Base-by-base conservation (phyloP, 108 stramenopile species). In the Skeletonema potamos region DNA sequence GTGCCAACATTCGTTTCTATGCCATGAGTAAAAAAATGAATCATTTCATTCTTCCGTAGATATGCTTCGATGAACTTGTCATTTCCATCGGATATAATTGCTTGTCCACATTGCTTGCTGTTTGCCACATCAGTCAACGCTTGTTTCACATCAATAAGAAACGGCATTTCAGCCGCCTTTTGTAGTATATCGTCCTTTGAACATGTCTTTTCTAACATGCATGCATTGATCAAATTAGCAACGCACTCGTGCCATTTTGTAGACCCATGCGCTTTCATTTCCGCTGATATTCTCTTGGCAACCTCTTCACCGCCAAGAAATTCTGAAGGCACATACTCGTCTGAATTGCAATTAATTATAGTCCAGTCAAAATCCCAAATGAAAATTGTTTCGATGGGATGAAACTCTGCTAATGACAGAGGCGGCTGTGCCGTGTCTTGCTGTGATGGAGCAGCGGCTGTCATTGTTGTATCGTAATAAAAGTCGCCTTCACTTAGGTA, bases 291-390 rank as follows among this genome's bases (percentile, higher is more conserved):
- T 3, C 62, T 32, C 18, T 66, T 37, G 7, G 51, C 48, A 4
- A 46, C 65, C n/a, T 15, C 64, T 9, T 58, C 70, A 54, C 48
- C 34, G 0, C 80, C 80, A 29, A 81, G 74, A 48, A 81, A 81
- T 55, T 48, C 55, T 11, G 74, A 32, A 17, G 80, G 80, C 2
- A 81, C 75, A 34, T 72, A 81, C 57, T 81, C 80, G 57, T 81
- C 80, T 12, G 75, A 77, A 41, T 81, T 81, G 70, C 80, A 76
- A 51, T 81, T 76, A 9, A 81, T 63, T 27, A 81, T 67, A 26
- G 80, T 81, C 80, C 80, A 81, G 36, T 81, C 80, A 9, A 51
- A 51, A 39, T 81, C 80, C 80, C 80, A 81, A 8, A 81, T 46
- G 58, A 81, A 81, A 39, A 81, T 70, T n/a, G 65, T 76, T n/a